These are phyloP conservation scores for Mortierella sp. DNA, from an alignment of 371 early-diverging fungal species.

Conservation along the genomic window DNA sequence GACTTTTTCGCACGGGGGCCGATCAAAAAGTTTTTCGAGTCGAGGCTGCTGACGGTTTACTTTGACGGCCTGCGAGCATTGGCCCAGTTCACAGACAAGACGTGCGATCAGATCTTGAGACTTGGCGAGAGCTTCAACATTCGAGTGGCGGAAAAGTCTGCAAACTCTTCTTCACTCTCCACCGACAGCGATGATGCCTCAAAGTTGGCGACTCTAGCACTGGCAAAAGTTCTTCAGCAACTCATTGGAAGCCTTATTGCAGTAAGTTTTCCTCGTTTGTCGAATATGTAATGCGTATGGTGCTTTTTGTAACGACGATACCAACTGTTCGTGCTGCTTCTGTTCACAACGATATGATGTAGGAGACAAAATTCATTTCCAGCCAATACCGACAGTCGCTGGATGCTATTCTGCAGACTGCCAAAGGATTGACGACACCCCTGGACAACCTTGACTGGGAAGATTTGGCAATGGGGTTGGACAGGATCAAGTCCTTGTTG, in stretches of 20 bases:
- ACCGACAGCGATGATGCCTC: background rate
- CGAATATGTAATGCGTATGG: background rate
- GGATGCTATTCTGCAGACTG: conserved; percentile 40
- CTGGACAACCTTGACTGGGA: conserved; percentile 52
- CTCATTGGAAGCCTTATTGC: conserved; percentile 44
- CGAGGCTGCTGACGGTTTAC: conserved; percentile 39
- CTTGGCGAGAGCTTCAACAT: conserved; percentile 33
- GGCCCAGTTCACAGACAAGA: conserved; percentile 32
- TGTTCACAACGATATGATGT: background rate
- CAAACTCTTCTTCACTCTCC: background rate
- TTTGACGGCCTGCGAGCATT: conserved; percentile 41
- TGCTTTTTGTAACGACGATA: background rate
- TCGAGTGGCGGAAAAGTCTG: conserved; percentile 25
- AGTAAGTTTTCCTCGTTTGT: conserved; percentile 12
- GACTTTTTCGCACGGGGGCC: conserved; percentile 52
- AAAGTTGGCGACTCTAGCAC: conserved; percentile 13
- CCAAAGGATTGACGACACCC: conserved; percentile 44
- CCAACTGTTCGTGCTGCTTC: background rate
- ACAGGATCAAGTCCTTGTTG: conserved; percentile 30
- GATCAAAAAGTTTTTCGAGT: conserved; percentile 52
- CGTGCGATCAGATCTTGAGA: conserved; percentile 34
- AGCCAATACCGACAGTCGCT: conserved; percentile 28
- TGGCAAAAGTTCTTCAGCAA: conserved; percentile 28
- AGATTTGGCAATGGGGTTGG: conserved; percentile 37
- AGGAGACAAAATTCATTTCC: conserved; percentile 35